These are phyloP conservation scores for Nannizziopsis barbatae DNA, from an alignment of 2,329 filamentous ascomycete species.

Conservation along the genomic window DNA sequence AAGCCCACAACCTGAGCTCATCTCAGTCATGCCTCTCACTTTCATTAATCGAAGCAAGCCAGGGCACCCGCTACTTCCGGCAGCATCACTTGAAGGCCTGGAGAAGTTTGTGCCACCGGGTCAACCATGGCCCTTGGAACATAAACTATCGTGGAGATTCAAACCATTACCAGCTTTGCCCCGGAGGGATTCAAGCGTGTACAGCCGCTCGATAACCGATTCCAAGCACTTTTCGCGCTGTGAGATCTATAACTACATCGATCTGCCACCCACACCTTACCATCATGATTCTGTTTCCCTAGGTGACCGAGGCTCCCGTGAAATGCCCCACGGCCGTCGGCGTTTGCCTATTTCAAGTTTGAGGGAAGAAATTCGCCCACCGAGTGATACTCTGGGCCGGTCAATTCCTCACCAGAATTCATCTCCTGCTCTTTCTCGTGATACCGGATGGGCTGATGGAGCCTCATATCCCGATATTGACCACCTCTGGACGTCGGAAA, in stretches of 20 bases:
- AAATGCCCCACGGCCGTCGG: background rate
- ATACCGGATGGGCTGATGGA: background rate
- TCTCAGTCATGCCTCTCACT: conserved; percentile 6
- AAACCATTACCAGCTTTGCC: conserved; percentile 7
- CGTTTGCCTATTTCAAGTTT: background rate
- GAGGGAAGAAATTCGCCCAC: background rate
- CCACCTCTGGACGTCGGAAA: background rate
- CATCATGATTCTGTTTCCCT: background rate
- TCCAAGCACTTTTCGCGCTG: background rate
- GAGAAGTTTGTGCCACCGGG: conserved; percentile 15
- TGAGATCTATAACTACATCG: background rate
- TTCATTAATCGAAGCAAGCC: background rate
- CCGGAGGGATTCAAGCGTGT: background rate
- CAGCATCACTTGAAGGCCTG: conserved; percentile 16
- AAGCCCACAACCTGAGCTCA: background rate
- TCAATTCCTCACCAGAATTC: conserved; percentile 2
- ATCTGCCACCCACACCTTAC: background rate
- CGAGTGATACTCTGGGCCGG: background rate
- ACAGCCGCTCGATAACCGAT: background rate
- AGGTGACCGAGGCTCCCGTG: background rate
- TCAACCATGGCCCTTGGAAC: conserved; percentile 4
- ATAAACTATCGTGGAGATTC: conserved; percentile 2
- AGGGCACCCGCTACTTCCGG: conserved; percentile 10
- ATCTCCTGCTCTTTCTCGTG: background rate
- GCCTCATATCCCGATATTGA: conserved; percentile 1